Percentiles rank a stretch among this genome's conserved stretches.
Evolutionary conservation across 495 filamentous ascomycete species (phyloP).

Genomic region (Aspergillus sparsus): DNA sequence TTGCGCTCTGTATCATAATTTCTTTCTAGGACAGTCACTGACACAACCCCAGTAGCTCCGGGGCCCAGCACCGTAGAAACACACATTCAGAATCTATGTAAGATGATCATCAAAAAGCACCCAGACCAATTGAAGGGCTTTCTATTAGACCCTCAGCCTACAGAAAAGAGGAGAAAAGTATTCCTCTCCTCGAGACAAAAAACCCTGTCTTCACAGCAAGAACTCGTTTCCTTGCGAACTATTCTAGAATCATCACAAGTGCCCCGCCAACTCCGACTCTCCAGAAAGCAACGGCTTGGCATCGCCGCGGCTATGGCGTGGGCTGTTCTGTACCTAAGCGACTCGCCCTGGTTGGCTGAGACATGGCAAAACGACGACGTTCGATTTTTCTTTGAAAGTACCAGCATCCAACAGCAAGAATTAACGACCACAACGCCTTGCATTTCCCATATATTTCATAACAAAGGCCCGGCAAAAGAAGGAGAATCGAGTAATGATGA

Average conservation of each 20-base stretch:
- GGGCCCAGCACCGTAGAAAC: too few species aligned
- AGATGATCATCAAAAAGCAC: too few species aligned
- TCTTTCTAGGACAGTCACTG: too few species aligned
- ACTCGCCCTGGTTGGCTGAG: constrained; percentile 5
- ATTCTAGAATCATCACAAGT: neutral
- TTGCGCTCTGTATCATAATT: too few species aligned
- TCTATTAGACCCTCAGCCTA: neutral
- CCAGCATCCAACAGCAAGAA: neutral
- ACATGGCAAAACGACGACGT: neutral
- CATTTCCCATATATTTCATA: neutral
- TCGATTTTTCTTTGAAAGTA: neutral
- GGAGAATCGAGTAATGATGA: neutral
- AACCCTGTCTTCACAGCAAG: neutral
- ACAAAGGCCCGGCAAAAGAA: neutral
- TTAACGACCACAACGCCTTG: neutral
- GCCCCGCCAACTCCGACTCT: neutral
- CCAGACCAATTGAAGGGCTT: too few species aligned
- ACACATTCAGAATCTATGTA: too few species aligned
- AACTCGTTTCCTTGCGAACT: neutral
- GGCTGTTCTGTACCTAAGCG: constrained; percentile 1
- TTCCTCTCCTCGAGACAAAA: neutral
- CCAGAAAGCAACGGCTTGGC: neutral
- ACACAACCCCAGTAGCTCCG: too few species aligned
- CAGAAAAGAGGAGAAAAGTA: neutral
- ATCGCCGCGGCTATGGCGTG: neutral